Base-by-base conservation (phyloP, 2,329 filamentous ascomycete species). In the Hypocreales sp. region DNA sequence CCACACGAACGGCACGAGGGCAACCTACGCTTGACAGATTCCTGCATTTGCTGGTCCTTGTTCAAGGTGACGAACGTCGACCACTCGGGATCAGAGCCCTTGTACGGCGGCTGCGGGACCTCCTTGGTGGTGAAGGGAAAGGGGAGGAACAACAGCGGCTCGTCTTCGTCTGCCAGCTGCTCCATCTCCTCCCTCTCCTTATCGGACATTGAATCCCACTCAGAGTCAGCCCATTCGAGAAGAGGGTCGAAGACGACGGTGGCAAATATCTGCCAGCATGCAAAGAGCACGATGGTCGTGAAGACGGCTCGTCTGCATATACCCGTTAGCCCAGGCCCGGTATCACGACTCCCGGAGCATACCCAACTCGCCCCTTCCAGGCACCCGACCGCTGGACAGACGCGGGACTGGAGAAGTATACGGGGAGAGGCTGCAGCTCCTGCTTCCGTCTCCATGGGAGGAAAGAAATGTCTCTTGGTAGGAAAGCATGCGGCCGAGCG, bases 81-180 rank as follows among this genome's bases (percentile, higher is more conserved):
- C 70, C 69, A 79, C 45, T 79, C 75, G 3, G 72, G 72, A 37
- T 76, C 71, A 15, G 52, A 55, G 27, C 60, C 60, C 33, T 55
- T 56, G 42, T 73, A 76, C 3, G 62, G 64, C 17, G 48, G 42
- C 17, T 61, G 56, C 11, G 56, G 50, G 12, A 70, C 48, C 31
- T 55, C 37, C 26, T 57, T 58, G 1, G 59, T 67, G 3, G 67
- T 71, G 23, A 70, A 69, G 4, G 71, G 70, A 28, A 79, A 64
- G 0, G 74, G 69, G 7, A 79, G 60, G 33, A 78, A 78, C 5
- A 60, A 13, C 10, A 62, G 36, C 2, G 60, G 48, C 12, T 61
- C 55, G 10, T 55, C 51, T 4, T 60, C 53, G 3, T 58, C 55
- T 2, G 57, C 51, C 10, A 56, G 46, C 5, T 56, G 48, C 22